Evolutionary conservation across 371 early-diverging fungal genomes (phyloP).

Genomic region (Parasitella parasitica): DNA sequence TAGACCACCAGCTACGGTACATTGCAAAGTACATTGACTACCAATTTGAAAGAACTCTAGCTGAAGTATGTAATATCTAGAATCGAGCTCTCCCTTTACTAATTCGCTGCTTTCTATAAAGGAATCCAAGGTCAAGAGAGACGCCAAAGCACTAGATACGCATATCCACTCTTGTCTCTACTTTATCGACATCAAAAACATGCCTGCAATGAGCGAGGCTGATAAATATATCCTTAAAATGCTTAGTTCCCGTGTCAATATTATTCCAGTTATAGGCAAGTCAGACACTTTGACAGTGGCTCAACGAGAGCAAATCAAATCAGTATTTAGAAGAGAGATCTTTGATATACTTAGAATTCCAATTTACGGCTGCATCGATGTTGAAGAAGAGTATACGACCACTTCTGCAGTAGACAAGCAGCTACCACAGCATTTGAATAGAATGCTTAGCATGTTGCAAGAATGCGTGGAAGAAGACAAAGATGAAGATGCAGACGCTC

Average conservation of each 20-base stretch:
- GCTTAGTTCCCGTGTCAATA: slow-evolving; percentile 84
- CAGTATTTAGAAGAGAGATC: slow-evolving; percentile 59
- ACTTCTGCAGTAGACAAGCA: slow-evolving; percentile 16
- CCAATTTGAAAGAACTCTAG: slow-evolving; percentile 72
- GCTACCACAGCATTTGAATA: slow-evolving; percentile 18
- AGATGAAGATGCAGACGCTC: slow-evolving; percentile 33
- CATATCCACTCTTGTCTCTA: slow-evolving; percentile 95
- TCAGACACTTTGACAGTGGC: slow-evolving; percentile 90
- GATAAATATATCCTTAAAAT: slow-evolving; percentile 86
- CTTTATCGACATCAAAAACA: slow-evolving; percentile 81
- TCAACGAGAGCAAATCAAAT: slow-evolving; percentile 83
- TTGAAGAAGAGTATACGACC: slow-evolving; percentile 58
- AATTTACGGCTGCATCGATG: slow-evolving; percentile 63
- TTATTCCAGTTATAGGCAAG: slow-evolving; percentile 97
- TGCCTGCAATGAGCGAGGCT: slow-evolving; percentile 63
- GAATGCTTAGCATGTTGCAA: slow-evolving; percentile 25
- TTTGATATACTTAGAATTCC: slow-evolving; percentile 56
- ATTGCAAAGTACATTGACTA: slow-evolving; percentile 65
- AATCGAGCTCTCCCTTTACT: too few relatives aligned
- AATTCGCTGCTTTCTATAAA: too few relatives aligned
- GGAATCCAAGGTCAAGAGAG: slow-evolving; percentile 69
- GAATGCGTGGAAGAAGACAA: slow-evolving; percentile 29
- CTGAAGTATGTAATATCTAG: slow-evolving; percentile 54
- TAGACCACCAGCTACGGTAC: slow-evolving; percentile 52
- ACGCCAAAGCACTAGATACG: slow-evolving; percentile 76